These are phyloP conservation scores for Suillus fuscotomentosus DNA, from an alignment of 768 basidiomycete species.

Conservation along the genomic window DNA sequence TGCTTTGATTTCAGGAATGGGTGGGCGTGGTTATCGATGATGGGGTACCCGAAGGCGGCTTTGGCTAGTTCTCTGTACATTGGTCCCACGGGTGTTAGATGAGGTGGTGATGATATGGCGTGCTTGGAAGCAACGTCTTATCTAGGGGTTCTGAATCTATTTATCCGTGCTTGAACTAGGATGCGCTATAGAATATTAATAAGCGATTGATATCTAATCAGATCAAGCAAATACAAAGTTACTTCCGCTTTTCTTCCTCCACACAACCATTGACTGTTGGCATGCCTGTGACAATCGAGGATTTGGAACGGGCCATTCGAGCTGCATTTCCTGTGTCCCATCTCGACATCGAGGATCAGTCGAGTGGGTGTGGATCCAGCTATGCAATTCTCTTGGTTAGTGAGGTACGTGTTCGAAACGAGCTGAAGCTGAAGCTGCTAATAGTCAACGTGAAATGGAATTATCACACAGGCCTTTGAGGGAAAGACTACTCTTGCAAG, in stretches of 20 bases:
- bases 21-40: slow-evolving; percentile 82
- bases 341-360: slow-evolving; percentile 74
- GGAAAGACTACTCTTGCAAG: slow-evolving; percentile 78
- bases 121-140: background rate
- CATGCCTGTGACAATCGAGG: slow-evolving; percentile 61
- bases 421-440: background rate
- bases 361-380: slow-evolving; percentile 79
- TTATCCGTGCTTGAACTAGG: too few species aligned
- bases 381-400: slow-evolving; percentile 77
- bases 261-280: slow-evolving; percentile 1
- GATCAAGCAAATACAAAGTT: slow-evolving; percentile 13
- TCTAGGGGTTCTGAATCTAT: slow-evolving; percentile 2
- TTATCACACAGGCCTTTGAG: slow-evolving; percentile 57
- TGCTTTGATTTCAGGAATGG: slow-evolving; percentile 53
- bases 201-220: slow-evolving; percentile 23
- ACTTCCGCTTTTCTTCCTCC: slow-evolving; percentile 11
- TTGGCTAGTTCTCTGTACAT: slow-evolving; percentile 17
- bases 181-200: background rate
- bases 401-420: slow-evolving; percentile 44
- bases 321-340: slow-evolving; percentile 61
- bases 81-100: slow-evolving; percentile 10
- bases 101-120: background rate
- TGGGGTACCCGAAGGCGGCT: slow-evolving; percentile 38
- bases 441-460: slow-evolving; percentile 2
- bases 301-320: slow-evolving; percentile 64